Evolutionary conservation across 2,329 filamentous ascomycete genomes (phyloP), one percentile per base, ranked within the genome.

Genomic region (Paraconiothyrium sp.): DNA sequence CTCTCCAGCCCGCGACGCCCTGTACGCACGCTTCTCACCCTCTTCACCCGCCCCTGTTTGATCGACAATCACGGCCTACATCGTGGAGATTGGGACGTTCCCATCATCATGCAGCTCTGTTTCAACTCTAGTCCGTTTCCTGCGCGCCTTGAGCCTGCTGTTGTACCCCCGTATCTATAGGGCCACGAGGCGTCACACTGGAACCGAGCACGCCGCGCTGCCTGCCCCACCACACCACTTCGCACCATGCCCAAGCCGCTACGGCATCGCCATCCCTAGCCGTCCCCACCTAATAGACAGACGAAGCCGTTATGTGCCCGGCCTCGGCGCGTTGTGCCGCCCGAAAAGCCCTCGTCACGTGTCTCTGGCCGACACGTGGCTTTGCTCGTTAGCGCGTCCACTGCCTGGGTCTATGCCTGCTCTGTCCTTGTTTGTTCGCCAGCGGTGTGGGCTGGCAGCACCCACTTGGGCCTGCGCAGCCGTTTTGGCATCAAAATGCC

Each of bases 1-100:
- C 24, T n/a, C 30, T 51, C 16, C n/a, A 10, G 16, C 39, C 39
- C 39, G 39, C n/a, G 41, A 46, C 41, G n/a, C 39, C 30, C n/a
- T 20, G 8, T 2, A n/a, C 14, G 37, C 51, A 34, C 39, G 22
- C 13, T 8, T 9, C 5, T 22, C 51, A 9, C 44, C 10, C 37
- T 43, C 24, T 11, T 7, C 27, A 13, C 22, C 2, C 41, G 54
- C 61, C 61, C 57, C 61, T 63, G 61, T 58, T 63, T 63, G 54
- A 63, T 63, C 61, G 52, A 20, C 60, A 22, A 22, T 47, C 57
- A 58, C 51, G 24, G 30, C 51, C 41, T 34, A 27, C 44, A 47
- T 32, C 32, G 50, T 55, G 58, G 50, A 59, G n/a, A 55, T 47
- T 50, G 34, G 5, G n/a, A 30, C 47, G 24, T 49, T 39, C 39